phyloP scores from a whole-genome alignment of 805 yeast species.

The Aciculoconidium aculeatum region DNA sequence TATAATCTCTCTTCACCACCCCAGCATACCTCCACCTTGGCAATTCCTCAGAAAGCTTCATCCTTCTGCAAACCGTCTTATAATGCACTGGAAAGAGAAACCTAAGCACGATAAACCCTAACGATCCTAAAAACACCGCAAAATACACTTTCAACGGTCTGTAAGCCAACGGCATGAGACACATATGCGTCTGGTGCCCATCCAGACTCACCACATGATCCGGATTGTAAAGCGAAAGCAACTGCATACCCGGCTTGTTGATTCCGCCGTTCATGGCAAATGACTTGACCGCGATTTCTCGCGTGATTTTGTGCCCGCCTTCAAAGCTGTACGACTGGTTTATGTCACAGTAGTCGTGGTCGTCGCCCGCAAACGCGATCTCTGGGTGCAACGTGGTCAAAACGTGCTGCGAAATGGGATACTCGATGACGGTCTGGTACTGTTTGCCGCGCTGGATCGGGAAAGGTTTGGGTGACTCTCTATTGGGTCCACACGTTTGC shows the following conservation, averaged over 20 bases:
- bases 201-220: constrained; percentile 9
- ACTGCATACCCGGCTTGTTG: constrained; percentile 76
- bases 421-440: constrained; percentile 83
- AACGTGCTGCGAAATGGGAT: constrained; percentile 52
- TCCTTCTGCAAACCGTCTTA: not conserved
- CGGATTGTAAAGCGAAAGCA: constrained; percentile 61
- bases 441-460: constrained; percentile 75
- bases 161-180: constrained; percentile 55
- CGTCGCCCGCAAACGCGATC: constrained; percentile 84
- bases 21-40: constrained; percentile 1
- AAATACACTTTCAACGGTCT: constrained; percentile 14
- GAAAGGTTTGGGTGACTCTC: constrained; percentile 64
- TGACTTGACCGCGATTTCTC: constrained; percentile 81
- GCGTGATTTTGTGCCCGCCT: constrained; percentile 14
- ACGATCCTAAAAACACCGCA: constrained; percentile 5
- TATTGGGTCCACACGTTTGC: constrained; percentile 65
- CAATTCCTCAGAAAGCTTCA: constrained; percentile 1
- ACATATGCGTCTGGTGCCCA: constrained; percentile 41
- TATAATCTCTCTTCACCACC: constrained; percentile 1
- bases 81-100: constrained; percentile 6
- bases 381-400: constrained; percentile 58
- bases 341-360: constrained; percentile 36
- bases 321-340: constrained; percentile 13
- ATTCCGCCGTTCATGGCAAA: constrained; percentile 94
- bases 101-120: constrained; percentile 10